Percentiles rank a stretch among this genome's conserved stretches.
These are phyloP conservation scores for Russula earlei DNA, from an alignment of 768 basidiomycete species.

Conservation along the genomic window DNA sequence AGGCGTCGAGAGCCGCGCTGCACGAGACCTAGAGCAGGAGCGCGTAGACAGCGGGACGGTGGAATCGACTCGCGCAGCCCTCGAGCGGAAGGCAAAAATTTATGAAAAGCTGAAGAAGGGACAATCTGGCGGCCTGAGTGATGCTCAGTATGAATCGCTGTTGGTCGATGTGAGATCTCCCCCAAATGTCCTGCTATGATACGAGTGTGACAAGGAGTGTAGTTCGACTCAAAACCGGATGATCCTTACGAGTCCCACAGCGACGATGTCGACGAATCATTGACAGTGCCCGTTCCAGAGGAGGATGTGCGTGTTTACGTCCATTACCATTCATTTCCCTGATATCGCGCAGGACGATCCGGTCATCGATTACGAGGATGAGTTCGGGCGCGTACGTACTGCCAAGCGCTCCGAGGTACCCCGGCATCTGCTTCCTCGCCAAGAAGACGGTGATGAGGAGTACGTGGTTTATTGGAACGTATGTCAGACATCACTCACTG, in stretches of 20 bases:
- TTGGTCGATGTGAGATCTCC: constrained; percentile 61
- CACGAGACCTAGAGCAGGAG: constrained; percentile 63
- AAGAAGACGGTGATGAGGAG: constrained; percentile 23
- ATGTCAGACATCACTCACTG: not conserved
- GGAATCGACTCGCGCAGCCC: constrained; percentile 57
- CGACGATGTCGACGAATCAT: constrained; percentile 73
- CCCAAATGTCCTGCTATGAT: not conserved
- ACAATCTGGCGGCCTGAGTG: constrained; percentile 66
- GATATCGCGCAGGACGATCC: constrained; percentile 50
- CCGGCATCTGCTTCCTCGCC: constrained; percentile 41
- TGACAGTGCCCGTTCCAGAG: constrained; percentile 43
- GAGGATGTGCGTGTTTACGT: constrained; percentile 32
- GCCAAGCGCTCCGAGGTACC: constrained; percentile 70
- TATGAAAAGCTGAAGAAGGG: constrained; percentile 75
- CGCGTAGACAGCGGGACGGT: constrained; percentile 57
- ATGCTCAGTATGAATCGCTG: constrained; percentile 60
- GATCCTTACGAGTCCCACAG: constrained; percentile 57
- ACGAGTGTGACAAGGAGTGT: not conserved
- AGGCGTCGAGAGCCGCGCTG: constrained; percentile 55
- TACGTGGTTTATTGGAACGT: constrained; percentile 18
- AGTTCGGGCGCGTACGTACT: constrained; percentile 71
- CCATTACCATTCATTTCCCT: not conserved
- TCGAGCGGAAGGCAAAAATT: constrained; percentile 71
- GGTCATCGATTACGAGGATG: constrained; percentile 77
- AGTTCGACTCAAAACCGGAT: constrained; percentile 59